A percentile compares a stretch with the other conserved stretches of the same genome.
phyloP scores from a whole-genome alignment of 75 land plant genomes.

The Pseudotsuga menziesii region DNA sequence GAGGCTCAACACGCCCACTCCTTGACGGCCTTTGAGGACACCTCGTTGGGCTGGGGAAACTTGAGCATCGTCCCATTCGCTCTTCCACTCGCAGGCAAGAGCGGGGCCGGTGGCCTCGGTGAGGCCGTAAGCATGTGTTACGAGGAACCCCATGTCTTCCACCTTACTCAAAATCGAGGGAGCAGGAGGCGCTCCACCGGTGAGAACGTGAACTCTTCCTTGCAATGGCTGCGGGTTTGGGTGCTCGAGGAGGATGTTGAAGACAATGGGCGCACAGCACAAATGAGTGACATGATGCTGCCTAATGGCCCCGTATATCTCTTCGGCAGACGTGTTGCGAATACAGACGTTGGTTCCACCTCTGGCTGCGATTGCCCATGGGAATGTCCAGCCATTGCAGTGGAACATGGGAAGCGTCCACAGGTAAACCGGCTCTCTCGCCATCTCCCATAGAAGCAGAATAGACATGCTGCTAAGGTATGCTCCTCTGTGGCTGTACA shows the following conservation, averaged over 20 bases:
- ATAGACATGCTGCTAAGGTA: constrained; percentile 23
- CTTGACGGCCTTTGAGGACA: constrained; percentile 59
- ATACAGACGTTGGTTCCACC: constrained; percentile 75
- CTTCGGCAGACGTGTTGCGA: constrained; percentile 46
- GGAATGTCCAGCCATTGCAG: constrained; percentile 82
- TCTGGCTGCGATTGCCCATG: constrained; percentile 78
- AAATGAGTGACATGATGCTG: constrained; percentile 23
- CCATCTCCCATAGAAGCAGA: constrained; percentile 31
- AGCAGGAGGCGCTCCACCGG: constrained; percentile 81
- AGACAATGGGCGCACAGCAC: constrained; percentile 51
- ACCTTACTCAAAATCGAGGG: constrained; percentile 41
- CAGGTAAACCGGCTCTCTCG: constrained; percentile 49
- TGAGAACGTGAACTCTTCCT: constrained; percentile 33
- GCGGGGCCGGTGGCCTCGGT: constrained; percentile 76
- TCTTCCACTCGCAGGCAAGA: constrained; percentile 58
- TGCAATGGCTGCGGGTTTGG: not conserved
- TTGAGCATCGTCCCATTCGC: constrained; percentile 38
- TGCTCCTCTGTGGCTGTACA: constrained; percentile 48
- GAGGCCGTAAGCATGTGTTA: constrained; percentile 66
- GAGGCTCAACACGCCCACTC: constrained; percentile 39
- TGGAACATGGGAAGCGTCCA: constrained; percentile 92
- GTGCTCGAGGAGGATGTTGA: constrained; percentile 39
- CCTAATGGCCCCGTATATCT: constrained; percentile 39
- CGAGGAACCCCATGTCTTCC: constrained; percentile 52
- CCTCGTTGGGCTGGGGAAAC: constrained; percentile 33